Evolutionary conservation across 2,329 filamentous ascomycete genomes (phyloP).

Genomic region (Fusarium musae): DNA sequence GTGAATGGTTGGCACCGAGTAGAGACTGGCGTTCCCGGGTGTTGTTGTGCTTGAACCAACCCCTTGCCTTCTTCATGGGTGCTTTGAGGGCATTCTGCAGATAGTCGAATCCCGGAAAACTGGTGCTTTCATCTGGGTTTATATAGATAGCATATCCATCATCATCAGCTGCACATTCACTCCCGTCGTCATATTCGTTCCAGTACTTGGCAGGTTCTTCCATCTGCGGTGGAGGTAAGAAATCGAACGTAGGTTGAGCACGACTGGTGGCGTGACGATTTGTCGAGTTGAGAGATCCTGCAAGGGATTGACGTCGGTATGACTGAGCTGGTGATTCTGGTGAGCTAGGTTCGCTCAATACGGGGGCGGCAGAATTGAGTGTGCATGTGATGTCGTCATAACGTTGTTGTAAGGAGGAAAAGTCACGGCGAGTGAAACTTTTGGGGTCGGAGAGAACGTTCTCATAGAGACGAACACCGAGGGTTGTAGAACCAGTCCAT

Average conservation of each 20-base stretch:
- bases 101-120: slow-evolving; percentile 72
- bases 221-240: slow-evolving; percentile 46
- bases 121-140: slow-evolving; percentile 70
- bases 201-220: slow-evolving; percentile 68
- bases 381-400: slow-evolving; percentile 62
- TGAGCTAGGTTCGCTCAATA: slow-evolving; percentile 54
- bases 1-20: slow-evolving; percentile 41
- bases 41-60: slow-evolving; percentile 58
- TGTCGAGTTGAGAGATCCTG: slow-evolving; percentile 16
- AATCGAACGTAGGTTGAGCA: slow-evolving; percentile 45
- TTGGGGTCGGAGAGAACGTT: slow-evolving; percentile 73
- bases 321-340: slow-evolving; percentile 44
- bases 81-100: slow-evolving; percentile 63
- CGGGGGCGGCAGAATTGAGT: slow-evolving; percentile 59
- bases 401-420: slow-evolving; percentile 62
- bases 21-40: slow-evolving; percentile 46
- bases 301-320: slow-evolving; percentile 15
- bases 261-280: slow-evolving; percentile 37
- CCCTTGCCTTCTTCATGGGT: slow-evolving; percentile 63
- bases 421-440: slow-evolving; percentile 77
- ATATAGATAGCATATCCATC: slow-evolving; percentile 77
- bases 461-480: slow-evolving; percentile 74
- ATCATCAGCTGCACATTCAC: slow-evolving; percentile 70
- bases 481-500: slow-evolving; percentile 79
- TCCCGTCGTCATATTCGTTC: slow-evolving; percentile 89